A percentile compares a stretch with the other conserved stretches of the same genome.
phyloP scores from a whole-genome alignment of 164 flowering plant genomes.

The Protea cynaroides region DNA sequence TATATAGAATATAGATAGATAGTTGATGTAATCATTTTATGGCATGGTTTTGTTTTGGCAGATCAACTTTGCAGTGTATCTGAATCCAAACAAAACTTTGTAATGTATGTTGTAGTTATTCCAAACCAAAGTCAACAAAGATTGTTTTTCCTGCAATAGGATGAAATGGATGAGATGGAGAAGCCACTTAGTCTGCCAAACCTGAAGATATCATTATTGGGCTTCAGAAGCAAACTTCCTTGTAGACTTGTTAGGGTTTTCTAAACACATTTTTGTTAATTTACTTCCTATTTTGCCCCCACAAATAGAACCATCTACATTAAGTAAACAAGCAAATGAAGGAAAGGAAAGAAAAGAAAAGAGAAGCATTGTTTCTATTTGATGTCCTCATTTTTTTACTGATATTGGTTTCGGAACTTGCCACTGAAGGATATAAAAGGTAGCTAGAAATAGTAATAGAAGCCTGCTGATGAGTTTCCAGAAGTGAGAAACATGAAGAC shows the following conservation, averaged over 20 bases:
- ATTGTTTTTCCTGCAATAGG: constrained; percentile 56
- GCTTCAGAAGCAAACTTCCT: constrained; percentile 59
- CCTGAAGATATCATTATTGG: constrained; percentile 58
- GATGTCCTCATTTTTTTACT: too few relatives aligned
- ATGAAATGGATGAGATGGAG: constrained; percentile 47
- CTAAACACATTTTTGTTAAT: constrained; percentile 55
- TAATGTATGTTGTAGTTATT: too few relatives aligned
- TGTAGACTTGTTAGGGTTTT: constrained; percentile 28
- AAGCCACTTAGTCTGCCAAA: constrained; percentile 42
- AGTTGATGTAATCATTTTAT: too few relatives aligned
- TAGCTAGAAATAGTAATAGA: constrained; percentile 49
- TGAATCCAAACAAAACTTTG: too few relatives aligned
- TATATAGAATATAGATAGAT: too few relatives aligned
- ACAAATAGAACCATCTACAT: constrained; percentile 42
- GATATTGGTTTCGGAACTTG: constrained; percentile 16
- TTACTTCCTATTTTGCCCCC: constrained; percentile 61
- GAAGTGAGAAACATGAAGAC: background rate
- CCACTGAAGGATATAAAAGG: constrained; percentile 60
- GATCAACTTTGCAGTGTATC: too few relatives aligned
- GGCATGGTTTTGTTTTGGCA: too few relatives aligned
- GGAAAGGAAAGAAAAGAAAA: background rate
- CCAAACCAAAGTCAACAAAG: too few relatives aligned
- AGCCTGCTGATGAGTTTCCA: constrained; percentile 29
- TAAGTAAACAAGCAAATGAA: background rate
- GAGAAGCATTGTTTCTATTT: background rate